Conservation (phyloP, 2,329 filamentous ascomycete species). For the Fusarium abutilonis region DNA sequence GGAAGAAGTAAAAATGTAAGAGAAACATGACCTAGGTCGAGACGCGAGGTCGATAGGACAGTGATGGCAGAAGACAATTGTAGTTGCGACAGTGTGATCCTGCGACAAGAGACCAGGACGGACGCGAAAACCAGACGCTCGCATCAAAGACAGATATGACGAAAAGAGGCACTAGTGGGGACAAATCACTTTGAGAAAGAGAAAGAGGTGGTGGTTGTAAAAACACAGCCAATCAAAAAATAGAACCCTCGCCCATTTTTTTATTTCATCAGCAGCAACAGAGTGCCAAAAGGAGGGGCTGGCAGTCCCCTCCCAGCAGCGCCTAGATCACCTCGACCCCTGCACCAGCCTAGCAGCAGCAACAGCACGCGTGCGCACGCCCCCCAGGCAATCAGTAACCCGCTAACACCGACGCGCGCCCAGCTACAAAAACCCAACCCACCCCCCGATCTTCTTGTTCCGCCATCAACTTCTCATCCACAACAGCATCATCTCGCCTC, state of each 20-base stretch:
- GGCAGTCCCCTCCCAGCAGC: conserved; percentile 29
- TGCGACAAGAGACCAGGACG: not conserved
- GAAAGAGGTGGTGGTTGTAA: not conserved
- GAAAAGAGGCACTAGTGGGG: conserved; percentile 19
- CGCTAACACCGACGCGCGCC: conserved; percentile 60
- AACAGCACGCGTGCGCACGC: conserved; percentile 39
- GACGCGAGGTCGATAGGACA: conserved; percentile 1
- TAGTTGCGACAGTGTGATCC: not conserved
- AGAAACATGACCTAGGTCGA: conserved; percentile 26
- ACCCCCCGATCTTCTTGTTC: conserved; percentile 61
- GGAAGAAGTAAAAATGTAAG: conserved; percentile 26
- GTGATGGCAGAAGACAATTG: conserved; percentile 2
- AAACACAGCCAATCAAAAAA: conserved; percentile 35
- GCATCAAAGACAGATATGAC: conserved; percentile 15
- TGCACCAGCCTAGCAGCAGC: not conserved
- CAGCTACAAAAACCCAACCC: conserved; percentile 69
- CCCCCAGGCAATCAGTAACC: conserved; percentile 65
- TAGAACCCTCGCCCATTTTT: conserved; percentile 34
- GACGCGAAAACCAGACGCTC: conserved; percentile 11
- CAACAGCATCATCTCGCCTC: conserved; percentile 50
- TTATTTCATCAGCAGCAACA: conserved; percentile 30
- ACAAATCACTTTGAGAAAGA: not conserved
- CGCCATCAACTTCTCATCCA: conserved; percentile 57
- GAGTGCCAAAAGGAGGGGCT: conserved; percentile 34
- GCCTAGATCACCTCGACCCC: conserved; percentile 35